Evolutionary conservation across 2,329 filamentous ascomycete species (phyloP).

Genomic region (Chaetothyriales sp.): DNA sequence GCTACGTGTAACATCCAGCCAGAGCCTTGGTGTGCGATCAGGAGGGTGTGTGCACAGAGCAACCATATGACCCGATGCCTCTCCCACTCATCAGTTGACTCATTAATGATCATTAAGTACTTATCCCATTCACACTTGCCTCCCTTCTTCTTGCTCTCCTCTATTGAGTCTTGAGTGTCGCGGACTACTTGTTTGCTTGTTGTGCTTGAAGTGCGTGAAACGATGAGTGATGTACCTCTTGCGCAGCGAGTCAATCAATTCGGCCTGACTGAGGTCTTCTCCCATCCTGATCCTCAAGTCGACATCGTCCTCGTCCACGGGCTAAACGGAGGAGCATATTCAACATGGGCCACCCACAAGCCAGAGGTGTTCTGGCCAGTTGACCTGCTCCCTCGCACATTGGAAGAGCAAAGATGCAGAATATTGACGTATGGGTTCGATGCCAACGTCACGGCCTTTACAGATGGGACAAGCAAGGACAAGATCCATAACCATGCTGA

Average conservation of each 20-base stretch:
- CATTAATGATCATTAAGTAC: neutral
- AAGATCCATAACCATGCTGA: conserved; percentile 60
- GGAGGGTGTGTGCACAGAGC: neutral
- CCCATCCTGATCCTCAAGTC: conserved; percentile 26
- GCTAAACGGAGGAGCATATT: conserved; percentile 49
- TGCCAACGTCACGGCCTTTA: conserved; percentile 45
- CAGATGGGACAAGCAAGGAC: conserved; percentile 44
- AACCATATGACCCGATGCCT: neutral
- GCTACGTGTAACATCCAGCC: too few species aligned
- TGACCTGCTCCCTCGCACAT: conserved; percentile 49
- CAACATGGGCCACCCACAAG: conserved; percentile 44
- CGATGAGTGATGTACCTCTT: neutral
- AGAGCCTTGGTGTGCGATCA: neutral
- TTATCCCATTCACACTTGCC: too few species aligned
- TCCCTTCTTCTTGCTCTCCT: neutral
- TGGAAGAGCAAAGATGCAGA: conserved; percentile 46
- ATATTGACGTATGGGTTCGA: conserved; percentile 64
- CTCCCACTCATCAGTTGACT: too few species aligned
- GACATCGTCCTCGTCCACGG: conserved; percentile 59
- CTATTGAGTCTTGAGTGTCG: too few species aligned
- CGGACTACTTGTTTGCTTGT: neutral
- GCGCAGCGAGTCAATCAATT: conserved; percentile 23
- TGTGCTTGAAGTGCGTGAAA: neutral
- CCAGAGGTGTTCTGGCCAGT: conserved; percentile 55
- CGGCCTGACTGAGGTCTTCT: conserved; percentile 31